Percentiles rank a stretch among this genome's conserved stretches.
These are phyloP conservation scores for Acanthamoeba rhysodes DNA, from an alignment of 208 protist genomes.

Conservation along the genomic window DNA sequence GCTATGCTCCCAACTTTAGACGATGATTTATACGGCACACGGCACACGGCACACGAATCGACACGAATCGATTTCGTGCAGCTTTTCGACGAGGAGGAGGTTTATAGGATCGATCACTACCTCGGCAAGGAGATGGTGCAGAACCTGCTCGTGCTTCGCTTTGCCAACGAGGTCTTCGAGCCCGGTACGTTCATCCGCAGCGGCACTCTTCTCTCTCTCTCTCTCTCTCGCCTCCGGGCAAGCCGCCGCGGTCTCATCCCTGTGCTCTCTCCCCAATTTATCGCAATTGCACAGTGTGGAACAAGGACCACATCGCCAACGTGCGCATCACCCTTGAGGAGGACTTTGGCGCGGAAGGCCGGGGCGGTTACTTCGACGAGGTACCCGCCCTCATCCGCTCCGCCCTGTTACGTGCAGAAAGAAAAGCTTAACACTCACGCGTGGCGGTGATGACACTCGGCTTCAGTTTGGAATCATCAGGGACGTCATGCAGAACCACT, in stretches of 20 bases:
- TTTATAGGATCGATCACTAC: slow-evolving; percentile 93
- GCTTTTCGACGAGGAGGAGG: slow-evolving; percentile 84
- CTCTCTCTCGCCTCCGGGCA: no score
- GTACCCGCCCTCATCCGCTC: not conserved
- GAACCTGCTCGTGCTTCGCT: slow-evolving; percentile 90
- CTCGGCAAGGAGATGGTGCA: slow-evolving; percentile 91
- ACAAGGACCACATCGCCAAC: slow-evolving; percentile 86
- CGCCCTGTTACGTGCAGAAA: not conserved
- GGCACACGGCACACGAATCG: no score
- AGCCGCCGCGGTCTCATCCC: no score
- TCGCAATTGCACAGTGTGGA: slow-evolving; percentile 84
- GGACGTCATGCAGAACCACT: slow-evolving; percentile 93
- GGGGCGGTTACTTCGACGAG: slow-evolving; percentile 90
- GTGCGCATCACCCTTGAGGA: slow-evolving; percentile 92
- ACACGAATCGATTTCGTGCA: not conserved
- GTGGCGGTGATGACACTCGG: not conserved
- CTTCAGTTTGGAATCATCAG: slow-evolving; percentile 90
- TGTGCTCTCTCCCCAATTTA: not conserved
- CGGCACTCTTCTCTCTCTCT: no score
- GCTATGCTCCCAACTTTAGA: no score
- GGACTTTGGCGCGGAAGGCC: slow-evolving; percentile 86
- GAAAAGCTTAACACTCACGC: no score
- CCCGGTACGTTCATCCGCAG: not conserved
- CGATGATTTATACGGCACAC: no score
- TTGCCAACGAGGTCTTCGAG: slow-evolving; percentile 91